A percentile compares a stretch with the other conserved stretches of the same genome.
Conservation (phyloP, 805 yeast species). For the Blastobotrys muscicola region DNA sequence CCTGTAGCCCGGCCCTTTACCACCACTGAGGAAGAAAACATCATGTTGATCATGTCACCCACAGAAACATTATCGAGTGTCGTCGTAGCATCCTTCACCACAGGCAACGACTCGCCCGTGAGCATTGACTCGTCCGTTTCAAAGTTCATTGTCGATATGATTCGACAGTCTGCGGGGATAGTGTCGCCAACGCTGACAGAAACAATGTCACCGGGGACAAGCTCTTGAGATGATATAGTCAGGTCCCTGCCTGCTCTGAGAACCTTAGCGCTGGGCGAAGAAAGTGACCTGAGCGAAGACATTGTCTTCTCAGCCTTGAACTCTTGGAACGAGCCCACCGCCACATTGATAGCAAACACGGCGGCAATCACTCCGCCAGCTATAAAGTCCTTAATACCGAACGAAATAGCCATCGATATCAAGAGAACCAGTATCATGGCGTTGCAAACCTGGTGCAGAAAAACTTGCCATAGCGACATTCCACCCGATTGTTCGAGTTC, state of each 20-base stretch:
- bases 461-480: conserved; percentile 44
- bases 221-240: conserved; percentile 50
- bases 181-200: conserved; percentile 62
- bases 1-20: conserved; percentile 70
- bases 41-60: conserved; percentile 69
- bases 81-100: conserved; percentile 41
- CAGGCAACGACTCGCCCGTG: conserved; percentile 59
- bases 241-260: conserved; percentile 49
- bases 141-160: conserved; percentile 48
- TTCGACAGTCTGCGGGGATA: conserved; percentile 63
- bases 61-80: conserved; percentile 44
- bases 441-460: conserved; percentile 60
- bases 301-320: conserved; percentile 68
- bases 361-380: conserved; percentile 73
- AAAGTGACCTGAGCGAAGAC: conserved; percentile 58
- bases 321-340: conserved; percentile 63
- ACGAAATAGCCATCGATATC: conserved; percentile 59
- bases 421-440: conserved; percentile 71
- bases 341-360: conserved; percentile 53
- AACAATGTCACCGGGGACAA: conserved; percentile 69
- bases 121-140: conserved; percentile 63
- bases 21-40: conserved; percentile 57
- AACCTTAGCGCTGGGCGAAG: conserved; percentile 64
- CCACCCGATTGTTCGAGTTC: conserved; percentile 50
- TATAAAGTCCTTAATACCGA: conserved; percentile 69